Percentiles rank a stretch among this genome's conserved stretches.
Evolutionary conservation across 805 yeast species (phyloP).

Genomic region (Barnettozyma vustinii): DNA sequence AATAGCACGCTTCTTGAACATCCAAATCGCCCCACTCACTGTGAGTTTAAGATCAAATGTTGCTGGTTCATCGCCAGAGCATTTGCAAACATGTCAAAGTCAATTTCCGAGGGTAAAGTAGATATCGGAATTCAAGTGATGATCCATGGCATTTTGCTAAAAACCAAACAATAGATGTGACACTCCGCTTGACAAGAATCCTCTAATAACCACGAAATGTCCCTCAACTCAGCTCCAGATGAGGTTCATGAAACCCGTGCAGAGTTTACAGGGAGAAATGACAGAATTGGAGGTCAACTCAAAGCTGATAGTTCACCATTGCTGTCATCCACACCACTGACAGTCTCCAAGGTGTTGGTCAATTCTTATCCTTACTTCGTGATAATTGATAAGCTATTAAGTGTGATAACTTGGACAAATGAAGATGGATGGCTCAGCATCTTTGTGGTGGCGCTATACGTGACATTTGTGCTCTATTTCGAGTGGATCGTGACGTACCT

Average conservation of each 20-base stretch:
- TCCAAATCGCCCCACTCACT: slow-evolving; percentile 7
- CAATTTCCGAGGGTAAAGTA: neutral
- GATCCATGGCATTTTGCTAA: neutral
- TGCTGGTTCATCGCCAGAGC: neutral
- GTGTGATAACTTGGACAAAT: slow-evolving; percentile 86
- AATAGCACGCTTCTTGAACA: slow-evolving; percentile 36
- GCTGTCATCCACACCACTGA: slow-evolving; percentile 83
- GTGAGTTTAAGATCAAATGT: no score
- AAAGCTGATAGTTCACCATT: slow-evolving; percentile 55
- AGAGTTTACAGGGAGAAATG: slow-evolving; percentile 34
- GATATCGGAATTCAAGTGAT: neutral
- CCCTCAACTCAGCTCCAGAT: slow-evolving; percentile 12
- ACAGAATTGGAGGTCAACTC: slow-evolving; percentile 22
- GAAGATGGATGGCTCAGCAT: slow-evolving; percentile 76
- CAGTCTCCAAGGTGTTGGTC: slow-evolving; percentile 77
- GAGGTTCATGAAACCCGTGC: slow-evolving; percentile 34
- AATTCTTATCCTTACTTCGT: slow-evolving; percentile 81
- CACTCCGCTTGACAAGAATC: neutral
- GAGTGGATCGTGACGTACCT: slow-evolving; percentile 73
- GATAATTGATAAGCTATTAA: slow-evolving; percentile 61
- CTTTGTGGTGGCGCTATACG: slow-evolving; percentile 49
- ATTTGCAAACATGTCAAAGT: no score
- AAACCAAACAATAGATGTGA: neutral
- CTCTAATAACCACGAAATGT: slow-evolving; percentile 8
- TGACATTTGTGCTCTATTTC: slow-evolving; percentile 65